Conservation (phyloP, 2,329 filamentous ascomycete species). For the Neobulgaria alba region DNA sequence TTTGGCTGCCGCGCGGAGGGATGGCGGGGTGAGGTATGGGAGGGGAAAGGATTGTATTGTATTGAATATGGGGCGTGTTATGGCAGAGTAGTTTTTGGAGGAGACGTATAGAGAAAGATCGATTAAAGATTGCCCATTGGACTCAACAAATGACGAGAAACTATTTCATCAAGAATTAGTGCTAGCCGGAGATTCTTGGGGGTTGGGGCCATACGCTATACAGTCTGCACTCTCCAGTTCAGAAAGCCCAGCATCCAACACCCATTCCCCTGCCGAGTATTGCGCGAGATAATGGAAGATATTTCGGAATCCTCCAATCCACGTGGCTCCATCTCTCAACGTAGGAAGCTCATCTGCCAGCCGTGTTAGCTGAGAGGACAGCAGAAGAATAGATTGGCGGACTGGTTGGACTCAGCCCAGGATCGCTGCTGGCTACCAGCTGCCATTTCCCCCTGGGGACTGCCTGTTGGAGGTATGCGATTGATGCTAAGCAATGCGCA, state of each 20-base stretch:
- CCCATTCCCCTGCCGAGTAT: slow-evolving; percentile 37
- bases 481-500: slow-evolving; percentile 76
- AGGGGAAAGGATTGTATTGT: slow-evolving; percentile 74
- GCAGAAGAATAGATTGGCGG: slow-evolving; percentile 30
- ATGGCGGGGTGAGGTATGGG: slow-evolving; percentile 76
- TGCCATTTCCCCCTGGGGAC: slow-evolving; percentile 55
- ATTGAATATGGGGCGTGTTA: slow-evolving; percentile 75
- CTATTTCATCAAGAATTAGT: slow-evolving; percentile 27
- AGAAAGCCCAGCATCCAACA: slow-evolving; percentile 36
- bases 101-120: slow-evolving; percentile 87
- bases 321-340: slow-evolving; percentile 43
- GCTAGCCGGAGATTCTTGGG: neutral
- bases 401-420: slow-evolving; percentile 63
- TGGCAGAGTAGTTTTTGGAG: slow-evolving; percentile 72
- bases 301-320: slow-evolving; percentile 44
- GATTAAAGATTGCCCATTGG: slow-evolving; percentile 67
- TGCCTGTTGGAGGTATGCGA: slow-evolving; percentile 64
- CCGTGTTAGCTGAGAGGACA: slow-evolving; percentile 4
- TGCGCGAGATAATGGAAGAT: slow-evolving; percentile 41
- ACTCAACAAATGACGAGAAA: slow-evolving; percentile 61
- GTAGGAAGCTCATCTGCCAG: slow-evolving; percentile 45
- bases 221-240: slow-evolving; percentile 38
- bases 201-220: slow-evolving; percentile 34
- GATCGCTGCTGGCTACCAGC: slow-evolving; percentile 65
- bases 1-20: slow-evolving; percentile 62